Evolutionary conservation across 495 filamentous ascomycete species (phyloP).

Genomic region (Aspergillus leporis): DNA sequence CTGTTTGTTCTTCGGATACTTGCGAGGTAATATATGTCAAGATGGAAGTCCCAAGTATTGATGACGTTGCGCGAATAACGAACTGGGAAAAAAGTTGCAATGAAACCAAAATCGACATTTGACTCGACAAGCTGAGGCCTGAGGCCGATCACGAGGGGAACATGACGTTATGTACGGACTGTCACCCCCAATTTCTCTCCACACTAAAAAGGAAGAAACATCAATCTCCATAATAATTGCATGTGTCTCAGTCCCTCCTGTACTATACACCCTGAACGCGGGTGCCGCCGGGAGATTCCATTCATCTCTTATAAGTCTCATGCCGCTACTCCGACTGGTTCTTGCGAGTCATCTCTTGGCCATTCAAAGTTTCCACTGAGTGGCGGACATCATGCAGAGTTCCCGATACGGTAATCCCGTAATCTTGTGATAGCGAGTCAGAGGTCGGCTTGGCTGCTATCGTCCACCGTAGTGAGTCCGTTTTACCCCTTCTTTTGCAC

Average conservation of each 20-base stretch:
- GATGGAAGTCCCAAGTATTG: background rate
- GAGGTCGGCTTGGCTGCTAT: background rate
- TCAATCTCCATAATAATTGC: background rate
- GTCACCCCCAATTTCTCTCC: background rate
- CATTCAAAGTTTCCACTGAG: background rate
- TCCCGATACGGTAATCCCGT: background rate
- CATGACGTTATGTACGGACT: slow-evolving; percentile 10
- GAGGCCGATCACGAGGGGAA: slow-evolving; percentile 6
- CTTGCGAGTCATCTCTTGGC: background rate
- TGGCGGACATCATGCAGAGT: slow-evolving; percentile 3
- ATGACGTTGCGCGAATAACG: slow-evolving; percentile 5
- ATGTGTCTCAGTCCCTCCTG: background rate
- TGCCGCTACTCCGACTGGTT: background rate
- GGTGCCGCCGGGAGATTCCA: background rate
- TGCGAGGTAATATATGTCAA: background rate
- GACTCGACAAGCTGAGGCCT: background rate
- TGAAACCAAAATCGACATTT: background rate
- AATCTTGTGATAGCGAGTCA: background rate
- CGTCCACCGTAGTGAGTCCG: background rate
- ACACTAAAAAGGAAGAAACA: background rate
- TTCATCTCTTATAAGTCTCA: background rate
- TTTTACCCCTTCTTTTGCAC: background rate
- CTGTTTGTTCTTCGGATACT: too few relatives aligned
- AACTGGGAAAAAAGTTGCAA: background rate
- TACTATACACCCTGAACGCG: background rate